Base-by-base conservation (phyloP, 768 basidiomycete genomes). In the Lentinula sp. region DNA sequence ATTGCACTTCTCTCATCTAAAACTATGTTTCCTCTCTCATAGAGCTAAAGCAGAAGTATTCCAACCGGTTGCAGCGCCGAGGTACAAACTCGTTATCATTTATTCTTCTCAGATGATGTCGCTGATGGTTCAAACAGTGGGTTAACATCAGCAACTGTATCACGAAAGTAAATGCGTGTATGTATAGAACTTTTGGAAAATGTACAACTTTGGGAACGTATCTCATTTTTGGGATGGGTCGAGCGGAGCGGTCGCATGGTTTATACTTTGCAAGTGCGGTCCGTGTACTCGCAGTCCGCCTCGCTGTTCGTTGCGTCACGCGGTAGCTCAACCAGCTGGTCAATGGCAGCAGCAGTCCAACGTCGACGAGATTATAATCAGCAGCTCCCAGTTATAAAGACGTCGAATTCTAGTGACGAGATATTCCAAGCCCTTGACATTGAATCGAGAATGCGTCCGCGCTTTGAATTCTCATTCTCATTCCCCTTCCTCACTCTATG, bases 21-120 rank as follows among this genome's bases (percentile, higher is more conserved):
- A 16, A 28, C 16, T 49, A 46, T 49, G 60, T 39, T 52, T 33
- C 41, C 58, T 35, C 33, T 35, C 23, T 35, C 23, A 23, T 57
- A 91, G 90, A 71, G 77, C 81, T 0, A 76, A 81, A 16, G 93
- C 92, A n/a, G 93, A 96, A 71, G 95, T 97, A 32, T 95, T 95
- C 74, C 78, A 85, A 63, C 93, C 95, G 53, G 76, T 93, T 62
- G 81, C 88, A 41, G 90, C 91, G n/a, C 94, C 94, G 20, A 92
- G 90, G 91, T 90, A 65, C 66, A 83, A 70, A 23, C 23, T 23
- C 23, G 1, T 23, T 3, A 23, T 23, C 23, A 23, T 23, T 23
- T 23, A 52, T 36, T 45, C 45, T 55, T 60, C 66, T 63, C 65
- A 68, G 67, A 16, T 23, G 45, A n/a, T 55, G 4, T 57, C 61